These are phyloP conservation scores for Aurantiochytrium sp. DNA, from an alignment of 108 stramenopile species.

Conservation along the genomic window DNA sequence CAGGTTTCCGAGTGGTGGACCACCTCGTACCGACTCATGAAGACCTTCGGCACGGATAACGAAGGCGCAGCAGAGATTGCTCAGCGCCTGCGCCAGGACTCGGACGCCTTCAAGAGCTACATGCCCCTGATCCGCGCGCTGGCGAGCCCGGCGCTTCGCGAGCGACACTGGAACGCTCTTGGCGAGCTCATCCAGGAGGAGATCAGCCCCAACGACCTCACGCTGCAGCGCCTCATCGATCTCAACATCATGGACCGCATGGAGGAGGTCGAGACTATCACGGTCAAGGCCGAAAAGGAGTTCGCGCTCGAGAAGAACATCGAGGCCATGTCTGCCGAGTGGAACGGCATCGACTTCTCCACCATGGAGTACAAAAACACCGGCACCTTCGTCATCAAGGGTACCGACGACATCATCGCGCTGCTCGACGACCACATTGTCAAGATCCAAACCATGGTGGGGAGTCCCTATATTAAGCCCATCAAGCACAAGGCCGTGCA, in stretches of 20 bases:
- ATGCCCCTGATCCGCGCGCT: slow-evolving; percentile 58
- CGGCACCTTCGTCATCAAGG: slow-evolving; percentile 59
- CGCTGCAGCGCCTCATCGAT: slow-evolving; percentile 56
- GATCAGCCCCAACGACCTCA: slow-evolving; percentile 61
- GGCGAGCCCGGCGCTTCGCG: slow-evolving; percentile 60
- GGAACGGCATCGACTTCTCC: slow-evolving; percentile 55
- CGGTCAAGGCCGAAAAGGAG: slow-evolving; percentile 65
- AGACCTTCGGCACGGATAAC: slow-evolving; percentile 46
- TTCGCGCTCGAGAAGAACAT: slow-evolving; percentile 53
- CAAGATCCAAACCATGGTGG: slow-evolving; percentile 69
- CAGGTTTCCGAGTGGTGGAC: slow-evolving; percentile 63
- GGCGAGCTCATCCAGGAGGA: slow-evolving; percentile 54
- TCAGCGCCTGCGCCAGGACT: slow-evolving; percentile 49
- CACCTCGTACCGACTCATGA: slow-evolving; percentile 52
- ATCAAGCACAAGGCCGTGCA: slow-evolving; percentile 51
- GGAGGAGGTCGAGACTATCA: slow-evolving; percentile 60
- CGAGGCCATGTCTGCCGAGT: slow-evolving; percentile 60
- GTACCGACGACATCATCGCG: slow-evolving; percentile 64
- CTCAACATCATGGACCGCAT: slow-evolving; percentile 53
- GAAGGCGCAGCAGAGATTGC: slow-evolving; percentile 56
- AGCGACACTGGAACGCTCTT: slow-evolving; percentile 57
- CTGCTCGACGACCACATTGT: slow-evolving; percentile 70
- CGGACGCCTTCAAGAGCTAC: slow-evolving; percentile 57
- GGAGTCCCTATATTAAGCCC: slow-evolving; percentile 59
- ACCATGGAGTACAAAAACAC: slow-evolving; percentile 65